phyloP scores from a whole-genome alignment of 805 yeast genomes.

The Wickerhamomyces hampshirensis region DNA sequence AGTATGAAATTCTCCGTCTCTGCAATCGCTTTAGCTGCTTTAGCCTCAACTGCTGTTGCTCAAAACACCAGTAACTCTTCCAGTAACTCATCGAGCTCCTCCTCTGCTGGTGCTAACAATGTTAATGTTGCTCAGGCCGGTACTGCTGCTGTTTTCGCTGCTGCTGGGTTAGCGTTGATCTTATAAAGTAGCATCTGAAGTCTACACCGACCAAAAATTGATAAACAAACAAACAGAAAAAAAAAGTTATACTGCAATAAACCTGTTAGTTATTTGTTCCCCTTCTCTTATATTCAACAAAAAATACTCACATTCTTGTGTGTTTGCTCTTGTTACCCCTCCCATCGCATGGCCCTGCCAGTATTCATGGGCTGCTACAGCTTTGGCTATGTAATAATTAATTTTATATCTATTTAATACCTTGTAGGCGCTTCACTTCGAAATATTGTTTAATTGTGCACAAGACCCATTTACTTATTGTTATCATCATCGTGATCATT shows the following conservation, averaged over 20 bases:
- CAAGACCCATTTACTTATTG: too few species aligned
- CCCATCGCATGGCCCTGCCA: too few species aligned
- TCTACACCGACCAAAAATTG: neutral
- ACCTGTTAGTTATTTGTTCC: too few species aligned
- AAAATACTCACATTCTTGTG: too few species aligned
- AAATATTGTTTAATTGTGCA: too few species aligned
- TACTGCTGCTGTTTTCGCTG: slow-evolving; percentile 16
- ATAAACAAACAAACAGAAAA: neutral
- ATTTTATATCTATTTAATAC: too few species aligned
- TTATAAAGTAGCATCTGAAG: slow-evolving; percentile 2
- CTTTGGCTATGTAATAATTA: too few species aligned
- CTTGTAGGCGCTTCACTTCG: too few species aligned
- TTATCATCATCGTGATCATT: too few species aligned
- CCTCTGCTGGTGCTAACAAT: slow-evolving; percentile 7
- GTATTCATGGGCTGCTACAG: too few species aligned
- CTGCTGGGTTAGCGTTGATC: slow-evolving; percentile 9
- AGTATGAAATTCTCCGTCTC: slow-evolving; percentile 11
- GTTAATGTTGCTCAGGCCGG: slow-evolving; percentile 14
- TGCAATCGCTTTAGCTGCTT: slow-evolving; percentile 10
- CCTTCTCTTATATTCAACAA: too few species aligned
- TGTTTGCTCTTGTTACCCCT: too few species aligned
- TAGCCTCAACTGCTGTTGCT: slow-evolving; percentile 14
- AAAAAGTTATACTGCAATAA: slow-evolving; percentile 1
- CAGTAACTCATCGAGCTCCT: slow-evolving; percentile 2
- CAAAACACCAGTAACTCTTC: slow-evolving; percentile 10